Conservation (phyloP, 202 grass and related monocot genomes). For the Carex sylvatica region DNA sequence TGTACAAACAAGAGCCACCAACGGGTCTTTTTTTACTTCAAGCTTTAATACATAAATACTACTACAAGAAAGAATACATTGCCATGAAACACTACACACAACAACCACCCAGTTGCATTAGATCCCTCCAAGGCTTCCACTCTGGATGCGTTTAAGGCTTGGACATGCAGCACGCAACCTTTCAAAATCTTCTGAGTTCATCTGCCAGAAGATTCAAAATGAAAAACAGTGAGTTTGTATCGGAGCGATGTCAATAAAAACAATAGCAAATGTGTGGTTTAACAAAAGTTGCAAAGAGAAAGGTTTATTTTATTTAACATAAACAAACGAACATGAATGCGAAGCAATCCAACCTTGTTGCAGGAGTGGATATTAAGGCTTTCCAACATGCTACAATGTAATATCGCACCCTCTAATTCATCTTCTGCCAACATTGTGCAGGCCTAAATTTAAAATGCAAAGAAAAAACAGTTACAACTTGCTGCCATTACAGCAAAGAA, state of each 20-base stretch:
- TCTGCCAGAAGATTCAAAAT: conserved; percentile 29
- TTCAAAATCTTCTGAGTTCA: conserved; percentile 55
- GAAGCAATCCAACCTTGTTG: conserved; percentile 57
- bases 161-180: conserved; percentile 59
- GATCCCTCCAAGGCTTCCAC: conserved; percentile 35
- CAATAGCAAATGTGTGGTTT: neutral
- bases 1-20: conserved; percentile 19
- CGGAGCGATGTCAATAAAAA: neutral
- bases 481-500: neutral
- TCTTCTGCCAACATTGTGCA: conserved; percentile 86
- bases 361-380: conserved; percentile 83
- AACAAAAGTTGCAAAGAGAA: neutral
- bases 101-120: conserved; percentile 7
- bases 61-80: neutral
- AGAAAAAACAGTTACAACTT: conserved; percentile 15
- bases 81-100: conserved; percentile 7
- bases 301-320: neutral
- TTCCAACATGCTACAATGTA: conserved; percentile 58
- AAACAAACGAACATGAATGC: neutral
- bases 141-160: conserved; percentile 70
- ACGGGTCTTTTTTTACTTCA: conserved; percentile 18
- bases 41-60: conserved; percentile 7
- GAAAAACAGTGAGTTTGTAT: neutral
- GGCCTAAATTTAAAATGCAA: conserved; percentile 42
- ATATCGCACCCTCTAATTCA: conserved; percentile 84